Evolutionary conservation across 495 filamentous ascomycete species (phyloP).

Genomic region (Penicillium parvum): DNA sequence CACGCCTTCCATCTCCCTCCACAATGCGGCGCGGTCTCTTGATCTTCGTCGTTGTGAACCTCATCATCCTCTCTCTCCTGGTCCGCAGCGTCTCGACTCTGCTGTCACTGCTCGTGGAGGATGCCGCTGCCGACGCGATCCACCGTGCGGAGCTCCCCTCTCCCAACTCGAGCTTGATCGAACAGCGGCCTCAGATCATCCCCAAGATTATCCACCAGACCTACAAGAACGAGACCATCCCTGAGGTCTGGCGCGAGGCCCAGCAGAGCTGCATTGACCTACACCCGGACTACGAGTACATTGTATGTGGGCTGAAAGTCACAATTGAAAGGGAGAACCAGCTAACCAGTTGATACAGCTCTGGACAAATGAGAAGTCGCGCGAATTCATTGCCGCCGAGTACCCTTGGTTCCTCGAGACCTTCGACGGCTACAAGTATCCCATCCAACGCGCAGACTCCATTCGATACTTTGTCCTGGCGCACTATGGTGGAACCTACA

Average conservation of each 20-base stretch:
- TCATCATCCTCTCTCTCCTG: slow-evolving; percentile 54
- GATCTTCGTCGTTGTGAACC: slow-evolving; percentile 59
- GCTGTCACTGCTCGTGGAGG: slow-evolving; percentile 61
- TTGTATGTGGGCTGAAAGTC: slow-evolving; percentile 43
- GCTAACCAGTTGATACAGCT: slow-evolving; percentile 48
- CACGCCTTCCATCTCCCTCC: slow-evolving; percentile 11
- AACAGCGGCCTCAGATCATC: slow-evolving; percentile 60
- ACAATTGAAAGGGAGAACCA: neutral
- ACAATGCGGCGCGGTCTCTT: slow-evolving; percentile 61
- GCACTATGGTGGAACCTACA: slow-evolving; percentile 81
- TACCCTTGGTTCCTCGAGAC: slow-evolving; percentile 87
- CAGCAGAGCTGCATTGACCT: slow-evolving; percentile 72
- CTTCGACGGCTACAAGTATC: slow-evolving; percentile 74
- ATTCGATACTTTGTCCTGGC: slow-evolving; percentile 86
- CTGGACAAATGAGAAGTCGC: slow-evolving; percentile 78
- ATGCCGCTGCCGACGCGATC: slow-evolving; percentile 62
- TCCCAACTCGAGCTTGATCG: slow-evolving; percentile 57
- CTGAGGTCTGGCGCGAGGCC: slow-evolving; percentile 65
- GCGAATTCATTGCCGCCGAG: slow-evolving; percentile 69
- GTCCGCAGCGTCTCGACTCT: slow-evolving; percentile 61
- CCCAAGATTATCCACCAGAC: slow-evolving; percentile 92
- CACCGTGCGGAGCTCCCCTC: slow-evolving; percentile 59
- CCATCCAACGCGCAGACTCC: slow-evolving; percentile 82
- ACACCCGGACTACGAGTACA: slow-evolving; percentile 78
- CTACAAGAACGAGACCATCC: slow-evolving; percentile 73